Conservation (phyloP, 2,329 filamentous ascomycete species). For the Claviceps capensis region DNA sequence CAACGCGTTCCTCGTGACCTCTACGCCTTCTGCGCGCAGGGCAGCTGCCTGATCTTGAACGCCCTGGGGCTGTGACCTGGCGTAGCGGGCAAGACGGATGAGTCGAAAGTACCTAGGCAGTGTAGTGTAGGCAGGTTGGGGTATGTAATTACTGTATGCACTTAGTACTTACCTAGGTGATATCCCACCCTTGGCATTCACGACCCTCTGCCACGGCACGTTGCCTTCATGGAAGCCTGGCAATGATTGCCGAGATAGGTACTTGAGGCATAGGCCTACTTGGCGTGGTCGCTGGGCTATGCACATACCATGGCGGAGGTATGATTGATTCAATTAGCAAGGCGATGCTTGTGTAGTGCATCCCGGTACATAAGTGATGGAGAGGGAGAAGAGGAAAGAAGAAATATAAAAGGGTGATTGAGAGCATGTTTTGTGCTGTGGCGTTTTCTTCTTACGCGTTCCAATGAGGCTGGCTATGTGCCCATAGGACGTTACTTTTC, state of each 20-base stretch:
- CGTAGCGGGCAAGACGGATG: too few species aligned
- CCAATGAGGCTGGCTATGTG: conserved; percentile 63
- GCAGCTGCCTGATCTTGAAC: conserved; percentile 36
- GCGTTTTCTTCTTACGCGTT: conserved; percentile 39
- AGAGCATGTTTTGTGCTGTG: too few species aligned
- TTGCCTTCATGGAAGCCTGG: conserved; percentile 55
- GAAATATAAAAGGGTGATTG: neutral
- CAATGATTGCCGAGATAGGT: conserved; percentile 48
- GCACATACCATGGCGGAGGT: neutral
- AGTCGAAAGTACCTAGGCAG: too few species aligned
- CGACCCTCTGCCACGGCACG: conserved; percentile 90
- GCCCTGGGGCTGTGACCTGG: conserved; percentile 34
- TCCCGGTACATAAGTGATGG: neutral
- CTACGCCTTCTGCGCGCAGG: conserved; percentile 37
- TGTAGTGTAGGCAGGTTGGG: too few species aligned
- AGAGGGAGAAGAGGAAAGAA: neutral
- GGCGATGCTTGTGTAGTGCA: neutral
- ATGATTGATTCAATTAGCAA: too few species aligned
- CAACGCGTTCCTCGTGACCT: conserved; percentile 32
- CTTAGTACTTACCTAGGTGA: conserved; percentile 57
- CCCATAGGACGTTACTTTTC: conserved; percentile 78
- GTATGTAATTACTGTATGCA: neutral
- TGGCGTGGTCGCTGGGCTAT: conserved; percentile 63
- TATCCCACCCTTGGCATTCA: conserved; percentile 76
- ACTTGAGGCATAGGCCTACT: conserved; percentile 81